These are phyloP conservation scores for Orbilia brochopaga DNA, from an alignment of 2,329 filamentous ascomycete species.

Conservation along the genomic window DNA sequence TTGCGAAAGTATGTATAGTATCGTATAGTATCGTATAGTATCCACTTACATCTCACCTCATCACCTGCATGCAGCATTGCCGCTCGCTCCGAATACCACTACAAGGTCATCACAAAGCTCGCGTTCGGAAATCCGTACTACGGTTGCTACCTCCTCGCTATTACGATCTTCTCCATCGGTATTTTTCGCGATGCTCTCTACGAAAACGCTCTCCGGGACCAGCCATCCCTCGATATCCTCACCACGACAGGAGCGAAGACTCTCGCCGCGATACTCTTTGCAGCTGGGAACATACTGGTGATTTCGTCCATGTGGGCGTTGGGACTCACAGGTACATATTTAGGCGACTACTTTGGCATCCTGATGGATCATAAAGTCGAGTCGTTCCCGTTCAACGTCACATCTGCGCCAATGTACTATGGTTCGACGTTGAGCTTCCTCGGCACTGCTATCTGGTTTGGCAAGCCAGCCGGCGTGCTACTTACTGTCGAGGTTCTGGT, in stretches of 20 bases:
- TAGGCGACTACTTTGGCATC: slow-evolving; percentile 98
- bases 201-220: slow-evolving; percentile 76
- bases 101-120: slow-evolving; percentile 83
- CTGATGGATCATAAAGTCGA: slow-evolving; percentile 95
- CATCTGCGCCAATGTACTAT: slow-evolving; percentile 92
- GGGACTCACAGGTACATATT: slow-evolving; percentile 91
- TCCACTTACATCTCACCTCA: background rate
- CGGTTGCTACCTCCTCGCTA: slow-evolving; percentile 88
- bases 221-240: slow-evolving; percentile 62
- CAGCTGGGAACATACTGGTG: slow-evolving; percentile 80
- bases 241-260: slow-evolving; percentile 66
- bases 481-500: slow-evolving; percentile 52
- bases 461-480: slow-evolving; percentile 83
- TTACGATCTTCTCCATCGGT: slow-evolving; percentile 88
- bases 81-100: slow-evolving; percentile 76
- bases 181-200: slow-evolving; percentile 80
- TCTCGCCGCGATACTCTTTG: slow-evolving; percentile 74
- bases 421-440: slow-evolving; percentile 92
- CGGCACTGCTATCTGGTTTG: slow-evolving; percentile 80
- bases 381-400: slow-evolving; percentile 93
- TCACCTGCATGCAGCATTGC: slow-evolving; percentile 16
- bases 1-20: background rate
- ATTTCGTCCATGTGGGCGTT: slow-evolving; percentile 88
- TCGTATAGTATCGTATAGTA: background rate
- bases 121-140: slow-evolving; percentile 77